A percentile compares a stretch with the other conserved stretches of the same genome.
Evolutionary conservation across 2,329 filamentous ascomycete genomes (phyloP).

Genomic region (Aspergillus ustus): DNA sequence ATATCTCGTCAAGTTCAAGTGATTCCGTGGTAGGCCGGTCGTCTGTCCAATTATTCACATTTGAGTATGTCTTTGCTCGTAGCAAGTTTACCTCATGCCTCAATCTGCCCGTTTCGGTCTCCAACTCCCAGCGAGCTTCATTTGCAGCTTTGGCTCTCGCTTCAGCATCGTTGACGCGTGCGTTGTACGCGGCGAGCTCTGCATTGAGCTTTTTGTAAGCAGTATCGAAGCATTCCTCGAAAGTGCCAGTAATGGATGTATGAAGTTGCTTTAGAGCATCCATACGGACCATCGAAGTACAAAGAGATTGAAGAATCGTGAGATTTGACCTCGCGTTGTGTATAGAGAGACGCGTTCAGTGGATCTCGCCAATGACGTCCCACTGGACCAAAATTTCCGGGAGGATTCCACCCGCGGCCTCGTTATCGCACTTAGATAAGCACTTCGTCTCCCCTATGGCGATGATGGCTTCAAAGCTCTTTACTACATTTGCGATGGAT

Average conservation of each 20-base stretch:
- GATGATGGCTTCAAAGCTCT: neutral
- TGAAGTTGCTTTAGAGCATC: constrained; percentile 39
- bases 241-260: constrained; percentile 31
- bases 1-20: constrained; percentile 30
- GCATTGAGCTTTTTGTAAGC: constrained; percentile 33
- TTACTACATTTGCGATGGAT: constrained; percentile 3
- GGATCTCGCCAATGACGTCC: constrained; percentile 5
- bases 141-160: constrained; percentile 24
- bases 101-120: constrained; percentile 26
- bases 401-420: neutral
- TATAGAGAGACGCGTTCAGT: neutral
- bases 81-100: constrained; percentile 29
- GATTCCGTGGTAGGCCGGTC: constrained; percentile 21
- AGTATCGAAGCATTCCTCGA: constrained; percentile 34
- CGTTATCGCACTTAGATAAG: constrained; percentile 18
- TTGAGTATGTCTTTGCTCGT: constrained; percentile 26
- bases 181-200: constrained; percentile 29
- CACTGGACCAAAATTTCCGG: constrained; percentile 7
- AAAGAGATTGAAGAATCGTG: neutral
- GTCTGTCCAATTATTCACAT: constrained; percentile 21
- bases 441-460: neutral
- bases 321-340: neutral
- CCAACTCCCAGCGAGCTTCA: constrained; percentile 25
- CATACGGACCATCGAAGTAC: constrained; percentile 25
- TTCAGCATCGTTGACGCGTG: constrained; percentile 29